Evolutionary conservation across 225 moss, liverwort and hornwort species (phyloP).

Genomic region (Polytrichum formosum): DNA sequence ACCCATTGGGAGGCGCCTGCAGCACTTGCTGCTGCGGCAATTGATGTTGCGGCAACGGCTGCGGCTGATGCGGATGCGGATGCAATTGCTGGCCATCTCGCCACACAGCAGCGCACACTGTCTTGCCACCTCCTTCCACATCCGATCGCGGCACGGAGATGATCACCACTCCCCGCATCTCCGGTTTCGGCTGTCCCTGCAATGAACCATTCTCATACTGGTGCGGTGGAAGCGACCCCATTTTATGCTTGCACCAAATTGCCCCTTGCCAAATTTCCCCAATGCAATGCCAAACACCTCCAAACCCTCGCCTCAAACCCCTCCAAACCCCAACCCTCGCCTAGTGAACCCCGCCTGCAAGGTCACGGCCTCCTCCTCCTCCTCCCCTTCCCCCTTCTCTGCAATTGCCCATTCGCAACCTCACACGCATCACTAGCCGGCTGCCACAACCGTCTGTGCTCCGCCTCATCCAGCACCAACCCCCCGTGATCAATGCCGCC

Average conservation of each 20-base stretch:
- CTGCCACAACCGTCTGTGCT: too few species aligned
- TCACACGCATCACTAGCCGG: too few species aligned
- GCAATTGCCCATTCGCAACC: too few species aligned
- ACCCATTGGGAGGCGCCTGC: neutral
- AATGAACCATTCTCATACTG: neutral
- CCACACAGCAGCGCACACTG: conserved; percentile 86
- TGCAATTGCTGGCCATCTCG: conserved; percentile 46
- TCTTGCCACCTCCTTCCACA: conserved; percentile 57
- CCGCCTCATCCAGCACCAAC: too few species aligned
- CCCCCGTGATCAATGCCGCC: too few species aligned
- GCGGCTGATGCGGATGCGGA: conserved; percentile 21
- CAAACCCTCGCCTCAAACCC: neutral
- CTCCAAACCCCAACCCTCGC: neutral
- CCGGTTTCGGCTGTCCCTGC: conserved; percentile 13
- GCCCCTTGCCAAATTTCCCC: too few species aligned
- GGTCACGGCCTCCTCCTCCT: too few species aligned
- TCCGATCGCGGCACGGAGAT: conserved; percentile 49
- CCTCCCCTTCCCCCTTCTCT: too few species aligned
- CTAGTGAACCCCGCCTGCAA: neutral
- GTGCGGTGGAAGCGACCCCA: neutral
- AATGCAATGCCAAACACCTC: neutral
- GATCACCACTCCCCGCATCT: conserved; percentile 84
- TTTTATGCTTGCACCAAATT: too few species aligned
- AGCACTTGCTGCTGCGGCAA: neutral
- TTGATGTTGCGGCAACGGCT: conserved; percentile 6